Conservation (phyloP, 2,329 filamentous ascomycete species). For the Cryphonectria parasitica region DNA sequence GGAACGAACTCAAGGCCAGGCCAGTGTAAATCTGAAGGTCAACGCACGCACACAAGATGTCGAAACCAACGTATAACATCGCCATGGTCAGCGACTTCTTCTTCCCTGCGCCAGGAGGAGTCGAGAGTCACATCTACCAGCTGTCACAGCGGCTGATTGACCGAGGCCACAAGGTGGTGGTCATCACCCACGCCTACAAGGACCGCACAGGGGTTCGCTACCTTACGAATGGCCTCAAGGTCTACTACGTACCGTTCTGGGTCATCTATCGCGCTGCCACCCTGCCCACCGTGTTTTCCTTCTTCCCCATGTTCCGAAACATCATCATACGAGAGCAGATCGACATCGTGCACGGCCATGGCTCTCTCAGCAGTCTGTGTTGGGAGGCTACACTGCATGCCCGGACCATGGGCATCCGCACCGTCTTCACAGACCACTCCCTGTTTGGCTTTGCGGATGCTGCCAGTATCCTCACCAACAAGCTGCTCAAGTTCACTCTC, state of each 20-base stretch:
- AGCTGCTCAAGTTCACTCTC: conserved; percentile 91
- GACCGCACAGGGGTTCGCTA: conserved; percentile 92
- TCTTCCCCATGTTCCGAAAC: conserved; percentile 96
- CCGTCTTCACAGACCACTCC: conserved; percentile 97
- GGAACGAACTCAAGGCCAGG: no score
- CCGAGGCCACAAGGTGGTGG: conserved; percentile 95
- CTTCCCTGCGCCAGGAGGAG: conserved; percentile 94
- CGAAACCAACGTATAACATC: conserved; percentile 67
- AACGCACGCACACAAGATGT: conserved; percentile 43
- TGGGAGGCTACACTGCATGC: conserved; percentile 95
- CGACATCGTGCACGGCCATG: conserved; percentile 98
- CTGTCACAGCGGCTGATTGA: conserved; percentile 95
- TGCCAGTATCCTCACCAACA: conserved; percentile 93
- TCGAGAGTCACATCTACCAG: conserved; percentile 99
- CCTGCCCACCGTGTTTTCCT: conserved; percentile 96
- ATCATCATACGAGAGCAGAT: conserved; percentile 94
- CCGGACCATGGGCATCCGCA: conserved; percentile 91
- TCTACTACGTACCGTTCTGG: conserved; percentile 96
- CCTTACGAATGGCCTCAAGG: conserved; percentile 95
- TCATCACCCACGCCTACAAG: conserved; percentile 94
- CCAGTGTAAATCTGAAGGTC: not conserved
- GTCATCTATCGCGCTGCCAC: conserved; percentile 93
- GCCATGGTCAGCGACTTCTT: conserved; percentile 99
- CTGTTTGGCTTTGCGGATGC: conserved; percentile 97
- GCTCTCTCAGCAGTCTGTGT: conserved; percentile 87